Base-by-base conservation (phyloP, 768 basidiomycete genomes). In the Mrakia hoshinonis region DNA sequence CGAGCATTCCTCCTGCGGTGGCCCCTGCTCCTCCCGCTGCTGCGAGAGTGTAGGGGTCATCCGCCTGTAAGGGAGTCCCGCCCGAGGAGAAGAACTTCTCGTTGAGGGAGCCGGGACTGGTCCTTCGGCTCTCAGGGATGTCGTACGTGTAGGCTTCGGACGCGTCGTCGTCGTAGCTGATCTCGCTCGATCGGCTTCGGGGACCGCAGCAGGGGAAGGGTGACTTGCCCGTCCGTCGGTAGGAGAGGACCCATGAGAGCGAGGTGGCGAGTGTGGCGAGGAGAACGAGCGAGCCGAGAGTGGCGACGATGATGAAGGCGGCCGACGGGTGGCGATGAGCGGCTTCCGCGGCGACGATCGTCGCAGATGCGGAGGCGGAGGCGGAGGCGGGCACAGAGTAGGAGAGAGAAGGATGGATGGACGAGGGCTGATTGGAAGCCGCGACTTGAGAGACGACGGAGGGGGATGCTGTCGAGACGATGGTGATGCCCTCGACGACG, bases 231-330 rank as follows among this genome's bases (percentile, higher is more conserved):
- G 62, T n/a, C 15, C 62, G 12, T 12, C 62, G 62, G 13, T 20
- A 26, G 24, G 39, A n/a, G 62, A 63, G 13, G 62, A 63, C 7
- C 62, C 62, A 63, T 10, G 62, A 63, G 62, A 63, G 62, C 15
- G 62, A 63, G 9, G 62, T 63, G 9, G 62, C 62, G 39, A 63
- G 31, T 12, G 39, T 46, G 4, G 38, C 62, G 24, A 63, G n/a
- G 22, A 63, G 24, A 24, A 63, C 62, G 39, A 43, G 62, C 9
- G 62, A n/a, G 13, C 34, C 31, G 43, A 63, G 62, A 20, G 31
- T 38, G 3, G 38, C 39, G 62, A 63, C 12, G 43, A 63, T 63
- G 62, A 63, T 63, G 43, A 63, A 39, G 15, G 62, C 34, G 34
- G 62, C 62, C 22, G 38, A 38, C 12, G 62, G 38, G 39, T 63